A percentile compares a stretch with the other conserved stretches of the same genome.
Conservation (phyloP, 2,329 filamentous ascomycete genomes). For the Bertia moriformis region DNA sequence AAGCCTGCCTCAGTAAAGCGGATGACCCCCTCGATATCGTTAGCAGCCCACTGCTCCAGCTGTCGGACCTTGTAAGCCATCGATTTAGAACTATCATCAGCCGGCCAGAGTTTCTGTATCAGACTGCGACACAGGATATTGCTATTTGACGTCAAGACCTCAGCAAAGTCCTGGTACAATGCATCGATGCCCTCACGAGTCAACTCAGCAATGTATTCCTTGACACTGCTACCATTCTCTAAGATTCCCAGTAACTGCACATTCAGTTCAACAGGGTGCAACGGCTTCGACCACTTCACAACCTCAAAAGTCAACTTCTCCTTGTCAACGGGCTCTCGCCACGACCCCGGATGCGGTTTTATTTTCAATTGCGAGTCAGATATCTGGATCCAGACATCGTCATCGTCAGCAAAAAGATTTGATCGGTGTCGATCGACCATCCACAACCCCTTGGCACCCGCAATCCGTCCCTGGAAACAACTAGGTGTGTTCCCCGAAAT, state of each 20-base stretch:
- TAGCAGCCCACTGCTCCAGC: conserved; percentile 17
- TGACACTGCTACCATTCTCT: conserved; percentile 28
- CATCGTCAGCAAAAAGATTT: conserved; percentile 7
- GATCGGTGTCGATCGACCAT: conserved; percentile 28
- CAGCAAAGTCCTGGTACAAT: conserved; percentile 16
- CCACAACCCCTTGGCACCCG: conserved; percentile 47
- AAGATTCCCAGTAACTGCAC: conserved; percentile 39
- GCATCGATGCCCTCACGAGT: conserved; percentile 17
- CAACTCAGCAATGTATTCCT: conserved; percentile 23
- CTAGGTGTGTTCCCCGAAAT: conserved; percentile 26
- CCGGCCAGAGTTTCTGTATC: conserved; percentile 15
- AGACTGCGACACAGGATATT: conserved; percentile 17
- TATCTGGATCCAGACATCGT: conserved; percentile 36
- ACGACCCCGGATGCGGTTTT: conserved; percentile 17
- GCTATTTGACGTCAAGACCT: conserved; percentile 17
- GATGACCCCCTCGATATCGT: conserved; percentile 17
- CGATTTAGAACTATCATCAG: conserved; percentile 8
- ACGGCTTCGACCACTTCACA: conserved; percentile 26
- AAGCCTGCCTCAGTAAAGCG: conserved; percentile 29
- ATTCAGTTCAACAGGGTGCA: conserved; percentile 30
- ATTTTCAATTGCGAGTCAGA: conserved; percentile 43
- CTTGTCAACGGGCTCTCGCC: conserved; percentile 13
- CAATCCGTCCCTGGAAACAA: conserved; percentile 40
- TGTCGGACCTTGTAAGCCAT: conserved; percentile 2
- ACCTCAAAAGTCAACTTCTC: conserved; percentile 41